Evolutionary conservation across 768 basidiomycete genomes (phyloP), one percentile per base, ranked within the genome.

Genomic region (Kwoniella sp.): DNA sequence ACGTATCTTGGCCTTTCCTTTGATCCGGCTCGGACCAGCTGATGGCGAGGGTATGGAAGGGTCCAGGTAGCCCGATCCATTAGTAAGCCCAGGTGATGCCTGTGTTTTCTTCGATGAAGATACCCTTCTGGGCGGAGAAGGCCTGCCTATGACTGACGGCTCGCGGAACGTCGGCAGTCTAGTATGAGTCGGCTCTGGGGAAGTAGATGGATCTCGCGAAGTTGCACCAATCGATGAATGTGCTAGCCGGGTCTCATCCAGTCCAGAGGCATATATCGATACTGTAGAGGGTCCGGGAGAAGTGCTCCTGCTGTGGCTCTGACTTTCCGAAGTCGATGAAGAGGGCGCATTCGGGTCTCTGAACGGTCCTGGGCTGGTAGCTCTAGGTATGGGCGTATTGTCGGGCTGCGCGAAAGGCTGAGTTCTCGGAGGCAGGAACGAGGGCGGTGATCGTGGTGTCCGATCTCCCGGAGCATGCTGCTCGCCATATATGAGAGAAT

Each of bases 201-300:
- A 74, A 5, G 64, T 65, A 0, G 66, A 68, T 12, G 70, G 48
- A 29, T 71, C 67, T 50, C 72, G 38, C 1, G 71, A 67, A 23
- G 59, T 38, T 7, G 45, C 25, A 15, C 22, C 31, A 5, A 41
- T 17, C 38, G 53, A 59, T 8, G 72, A 65, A 30, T 58, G 50
- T 2, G 25, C 67, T 4, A 64, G 37, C n/a, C 29, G 57, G 3
- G 66, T 67, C 4, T 29, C 58, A 28, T 76, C 72, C 4, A 74
- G 23, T 8, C 75, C 75, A 8, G 75, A 76, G 22, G 75, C 73
- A 54, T 76, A 73, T 1, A 68, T 26, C 0, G 73, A 70, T 15
- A 75, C 67, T 26, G 66, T 72, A 9, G 75, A 76, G 29, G 75
- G 75, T 57, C 73, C 73, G 30, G 75, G 75, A 22, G 54, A 59